Evolutionary conservation across 768 basidiomycete genomes (phyloP), one percentile per base, ranked within the genome.

Genomic region (Mycena albidolilacea): DNA sequence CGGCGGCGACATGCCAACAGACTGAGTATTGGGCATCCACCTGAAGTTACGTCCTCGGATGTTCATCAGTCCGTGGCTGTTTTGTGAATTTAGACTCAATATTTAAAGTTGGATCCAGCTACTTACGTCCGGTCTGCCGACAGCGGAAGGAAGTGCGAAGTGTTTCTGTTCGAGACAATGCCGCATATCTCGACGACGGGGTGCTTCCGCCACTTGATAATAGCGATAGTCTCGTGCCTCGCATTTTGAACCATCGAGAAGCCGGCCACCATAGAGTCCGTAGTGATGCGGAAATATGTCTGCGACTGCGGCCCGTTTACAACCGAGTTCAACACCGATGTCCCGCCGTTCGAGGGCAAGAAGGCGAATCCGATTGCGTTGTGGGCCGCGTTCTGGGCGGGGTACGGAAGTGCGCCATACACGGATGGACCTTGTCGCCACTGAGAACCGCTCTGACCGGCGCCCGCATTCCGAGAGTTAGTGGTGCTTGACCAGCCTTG

Each of bases 121-220:
- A 39, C 73, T 41, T 37, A 85, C 86, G 80, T 80, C 75, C 72
- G 79, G 59, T 85, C 84, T 0, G 82, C 50, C 0, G 85, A 80
- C 38, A 87, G 77, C 4, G 70, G 74, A 10, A 87, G 75, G 85
- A 85, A 87, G n/a, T 83, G 81, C 5, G 78, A 79, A 39, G 79
- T 80, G 64, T 68, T 70, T 70, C 82, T 82, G 69, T 80, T 84
- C 7, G 72, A 70, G 3, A 81, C 75, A 15, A 83, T 62, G 7
- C 80, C 78, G 19, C 77, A 80, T 50, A 82, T 79, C 67, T 87
- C 85, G 65, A 87, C 70, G 3, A 78, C 58, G 37, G 75, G 75
- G 52, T 61, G 69, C 38, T 50, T 61, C 78, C 80, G 39, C 86
- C 86, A 87, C 58, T 83, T 82, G 65, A 87, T 75, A 71, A 84